Conservation (phyloP, 345 rosid genomes). For the Citrus sp. region DNA sequence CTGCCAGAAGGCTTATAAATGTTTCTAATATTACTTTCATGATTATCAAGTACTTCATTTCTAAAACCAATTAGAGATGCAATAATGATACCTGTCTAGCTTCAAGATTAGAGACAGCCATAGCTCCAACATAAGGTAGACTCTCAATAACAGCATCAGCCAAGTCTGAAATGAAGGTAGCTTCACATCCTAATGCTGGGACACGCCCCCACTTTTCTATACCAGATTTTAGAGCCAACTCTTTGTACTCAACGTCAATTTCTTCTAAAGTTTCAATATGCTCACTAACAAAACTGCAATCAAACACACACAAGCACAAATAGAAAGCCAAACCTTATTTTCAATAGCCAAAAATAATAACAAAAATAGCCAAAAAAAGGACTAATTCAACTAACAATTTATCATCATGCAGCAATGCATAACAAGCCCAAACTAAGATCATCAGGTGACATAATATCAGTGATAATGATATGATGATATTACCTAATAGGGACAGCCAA, state of each 20-base stretch:
- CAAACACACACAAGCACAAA: conserved; percentile 8
- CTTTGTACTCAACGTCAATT: conserved; percentile 95
- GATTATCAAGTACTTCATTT: neutral
- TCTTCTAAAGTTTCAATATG: conserved; percentile 98
- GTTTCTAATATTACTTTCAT: too few relatives aligned
- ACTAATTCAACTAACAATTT: neutral
- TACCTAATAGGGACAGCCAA: conserved; percentile 96
- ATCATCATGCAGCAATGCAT: conserved; percentile 2
- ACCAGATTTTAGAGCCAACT: conserved; percentile 88
- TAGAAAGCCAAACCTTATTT: neutral
- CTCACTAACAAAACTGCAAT: conserved; percentile 88
- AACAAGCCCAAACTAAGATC: neutral
- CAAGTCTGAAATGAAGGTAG: conserved; percentile 88
- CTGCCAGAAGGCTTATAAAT: too few relatives aligned
- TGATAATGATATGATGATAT: neutral
- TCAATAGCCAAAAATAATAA: neutral
- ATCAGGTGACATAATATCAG: neutral
- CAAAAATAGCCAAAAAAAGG: neutral
- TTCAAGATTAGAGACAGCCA: conserved; percentile 97
- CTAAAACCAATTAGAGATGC: neutral
- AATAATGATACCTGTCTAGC: conserved; percentile 78
- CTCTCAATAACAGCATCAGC: conserved; percentile 98
- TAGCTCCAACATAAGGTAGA: conserved; percentile 98
- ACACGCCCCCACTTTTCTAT: conserved; percentile 98
- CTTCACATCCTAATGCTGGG: conserved; percentile 92